Evolutionary conservation across 108 stramenopile genomes (phyloP), one percentile per base, ranked within the genome.

Genomic region (Fistulifera pelliculosa): DNA sequence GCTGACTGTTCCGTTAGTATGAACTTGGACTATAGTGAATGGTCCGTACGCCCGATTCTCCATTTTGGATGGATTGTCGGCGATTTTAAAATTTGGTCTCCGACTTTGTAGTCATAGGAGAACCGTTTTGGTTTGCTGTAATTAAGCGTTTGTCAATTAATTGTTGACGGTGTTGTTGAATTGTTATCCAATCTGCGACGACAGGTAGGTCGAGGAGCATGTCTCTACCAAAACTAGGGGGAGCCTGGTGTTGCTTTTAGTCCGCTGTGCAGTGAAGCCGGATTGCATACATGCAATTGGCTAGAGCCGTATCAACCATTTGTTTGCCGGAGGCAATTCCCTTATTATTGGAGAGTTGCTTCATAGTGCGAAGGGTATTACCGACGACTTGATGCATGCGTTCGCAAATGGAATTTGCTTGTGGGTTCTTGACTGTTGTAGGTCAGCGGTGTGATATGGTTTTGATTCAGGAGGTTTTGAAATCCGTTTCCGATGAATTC

Each of bases 341-440:
- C 17, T 54, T 21, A 7, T 52, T 26, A 19, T 38, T 52, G 16
- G 38, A 2, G 8, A 41, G 10, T 15, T 14, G 14, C 13, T 38
- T 17, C 39, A 61, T 16, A 10, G 41, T 19, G n/a, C 60, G 31
- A 17, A 61, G 45, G 3, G 51, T 15, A 56, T 65, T 40, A 42
- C 55, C 52, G 13, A 64, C 42, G 0, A 52, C 45, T 25, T 72
- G 68, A 48, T 72, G 71, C 47, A 73, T 55, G 25, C 72, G 47
- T n/a, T 77, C 77, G n/a, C 39, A 56, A 1, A 74, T 51, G 0
- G 70, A 26, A 52, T 79, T 79, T 14, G 63, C 56, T 48, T 71
- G 66, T 0, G 77, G 77, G 49, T 80, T 80, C 22, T 58, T 61
- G n/a, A 56, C 52, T 4, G 68, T 64, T 31, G 49, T 68, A 8